Evolutionary conservation across 805 yeast species (phyloP).

Genomic region (Zygosaccharomyces kombuchaensis): DNA sequence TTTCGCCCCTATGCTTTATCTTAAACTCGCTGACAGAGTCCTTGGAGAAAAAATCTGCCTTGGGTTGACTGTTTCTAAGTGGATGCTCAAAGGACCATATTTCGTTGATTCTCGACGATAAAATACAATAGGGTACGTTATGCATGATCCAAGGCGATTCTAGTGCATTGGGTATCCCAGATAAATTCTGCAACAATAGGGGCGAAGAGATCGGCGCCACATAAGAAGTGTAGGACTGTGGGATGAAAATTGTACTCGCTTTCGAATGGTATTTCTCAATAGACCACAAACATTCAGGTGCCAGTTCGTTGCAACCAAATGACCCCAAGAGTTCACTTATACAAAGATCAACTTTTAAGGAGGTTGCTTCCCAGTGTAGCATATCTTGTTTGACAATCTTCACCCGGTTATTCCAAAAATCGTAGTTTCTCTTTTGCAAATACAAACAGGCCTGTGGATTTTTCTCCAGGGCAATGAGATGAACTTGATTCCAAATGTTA

Average conservation of each 20-base stretch:
- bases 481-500: slow-evolving; percentile 20
- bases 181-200: slow-evolving; percentile 40
- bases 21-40: slow-evolving; percentile 39
- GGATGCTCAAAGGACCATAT: slow-evolving; percentile 67
- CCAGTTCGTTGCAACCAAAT: slow-evolving; percentile 86
- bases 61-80: neutral
- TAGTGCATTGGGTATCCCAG: slow-evolving; percentile 23
- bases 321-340: slow-evolving; percentile 85
- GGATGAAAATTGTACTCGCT: slow-evolving; percentile 53
- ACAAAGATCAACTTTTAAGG: slow-evolving; percentile 48
- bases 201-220: slow-evolving; percentile 68
- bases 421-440: slow-evolving; percentile 45
- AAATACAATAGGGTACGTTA: slow-evolving; percentile 39
- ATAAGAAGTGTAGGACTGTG: slow-evolving; percentile 53
- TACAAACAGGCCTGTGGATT: slow-evolving; percentile 56
- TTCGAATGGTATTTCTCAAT: slow-evolving; percentile 40
- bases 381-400: slow-evolving; percentile 55
- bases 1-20: slow-evolving; percentile 45
- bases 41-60: slow-evolving; percentile 16
- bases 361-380: slow-evolving; percentile 44
- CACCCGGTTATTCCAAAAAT: slow-evolving; percentile 51
- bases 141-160: slow-evolving; percentile 47
- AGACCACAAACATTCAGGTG: slow-evolving; percentile 71
- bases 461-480: slow-evolving; percentile 66
- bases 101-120: slow-evolving; percentile 45